Conservation (phyloP, 148 eudicot genomes). For the Heliosperma pusillum region DNA sequence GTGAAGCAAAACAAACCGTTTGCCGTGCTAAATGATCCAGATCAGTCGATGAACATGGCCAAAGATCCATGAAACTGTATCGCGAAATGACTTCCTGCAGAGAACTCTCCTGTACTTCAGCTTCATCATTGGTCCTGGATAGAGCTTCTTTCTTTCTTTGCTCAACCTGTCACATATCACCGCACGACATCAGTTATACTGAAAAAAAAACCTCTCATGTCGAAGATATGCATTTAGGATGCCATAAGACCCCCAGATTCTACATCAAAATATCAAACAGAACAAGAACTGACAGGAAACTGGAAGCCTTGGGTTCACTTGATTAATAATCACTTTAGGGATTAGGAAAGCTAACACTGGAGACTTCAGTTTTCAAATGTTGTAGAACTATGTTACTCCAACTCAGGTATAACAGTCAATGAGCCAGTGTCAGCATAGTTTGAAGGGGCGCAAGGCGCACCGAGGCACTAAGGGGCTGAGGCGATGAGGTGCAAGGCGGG, state of each 20-base stretch:
- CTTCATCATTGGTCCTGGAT: constrained; percentile 62
- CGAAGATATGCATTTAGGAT: not conserved
- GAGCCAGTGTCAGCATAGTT: too few species aligned
- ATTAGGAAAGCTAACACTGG: not conserved
- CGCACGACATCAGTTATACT: not conserved
- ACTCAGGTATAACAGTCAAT: not conserved
- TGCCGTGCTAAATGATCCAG: constrained; percentile 87
- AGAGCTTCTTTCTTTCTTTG: constrained; percentile 99
- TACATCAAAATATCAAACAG: not conserved
- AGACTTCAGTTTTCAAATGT: not conserved
- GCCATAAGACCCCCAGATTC: not conserved
- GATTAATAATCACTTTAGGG: not conserved
- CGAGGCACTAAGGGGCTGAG: too few species aligned
- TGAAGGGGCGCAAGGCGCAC: too few species aligned
- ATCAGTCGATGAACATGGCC: constrained; percentile 95
- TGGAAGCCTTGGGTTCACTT: not conserved
- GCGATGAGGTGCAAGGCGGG: too few species aligned
- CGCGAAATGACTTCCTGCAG: constrained; percentile 90
- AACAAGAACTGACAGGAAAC: constrained; percentile 11
- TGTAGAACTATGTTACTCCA: not conserved
- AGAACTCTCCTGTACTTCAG: constrained; percentile 57
- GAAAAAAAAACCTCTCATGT: not conserved
- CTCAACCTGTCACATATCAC: constrained; percentile 64
- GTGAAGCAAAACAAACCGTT: constrained; percentile 44
- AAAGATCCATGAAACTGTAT: constrained; percentile 90